Conservation (phyloP, 192 early-diverging fungal species). For the Podila epicladia region DNA sequence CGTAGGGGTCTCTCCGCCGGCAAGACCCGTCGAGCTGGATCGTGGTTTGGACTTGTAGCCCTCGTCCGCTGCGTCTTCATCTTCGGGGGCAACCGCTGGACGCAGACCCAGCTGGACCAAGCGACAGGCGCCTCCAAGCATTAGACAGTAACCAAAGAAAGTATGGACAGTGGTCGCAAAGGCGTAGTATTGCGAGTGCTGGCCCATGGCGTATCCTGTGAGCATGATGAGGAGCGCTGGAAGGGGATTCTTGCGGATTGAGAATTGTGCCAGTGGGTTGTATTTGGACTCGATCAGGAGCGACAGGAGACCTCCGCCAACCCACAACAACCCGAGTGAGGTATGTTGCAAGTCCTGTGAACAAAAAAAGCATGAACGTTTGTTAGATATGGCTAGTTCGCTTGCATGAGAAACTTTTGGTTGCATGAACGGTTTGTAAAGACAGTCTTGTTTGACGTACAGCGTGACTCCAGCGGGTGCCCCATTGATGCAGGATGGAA, state of each 20-base stretch:
- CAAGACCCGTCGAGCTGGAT: slow-evolving; percentile 12
- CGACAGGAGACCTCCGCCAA: slow-evolving; percentile 55
- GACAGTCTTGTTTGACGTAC: slow-evolving; percentile 15
- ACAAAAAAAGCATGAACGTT: not conserved
- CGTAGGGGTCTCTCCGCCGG: slow-evolving; percentile 42
- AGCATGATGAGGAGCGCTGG: slow-evolving; percentile 51
- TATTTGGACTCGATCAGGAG: slow-evolving; percentile 45
- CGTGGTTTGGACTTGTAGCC: not conserved
- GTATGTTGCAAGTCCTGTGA: slow-evolving; percentile 46
- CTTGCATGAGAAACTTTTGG: not conserved
- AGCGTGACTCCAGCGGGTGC: slow-evolving; percentile 52
- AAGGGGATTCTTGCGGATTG: slow-evolving; percentile 52
- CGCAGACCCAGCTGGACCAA: slow-evolving; percentile 46
- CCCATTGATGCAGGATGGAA: slow-evolving; percentile 52
- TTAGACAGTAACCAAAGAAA: slow-evolving; percentile 44
- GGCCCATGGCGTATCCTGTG: slow-evolving; percentile 50
- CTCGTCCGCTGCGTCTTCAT: slow-evolving; percentile 16
- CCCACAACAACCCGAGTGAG: slow-evolving; percentile 56
- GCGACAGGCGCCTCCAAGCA: slow-evolving; percentile 37
- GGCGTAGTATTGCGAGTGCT: slow-evolving; percentile 48
- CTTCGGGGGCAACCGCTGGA: slow-evolving; percentile 20
- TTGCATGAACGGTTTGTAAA: not conserved
- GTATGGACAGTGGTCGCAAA: slow-evolving; percentile 42
- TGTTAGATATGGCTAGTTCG: slow-evolving; percentile 3
- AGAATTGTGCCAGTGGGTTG: slow-evolving; percentile 33